Evolutionary conservation across 2,329 filamentous ascomycete genomes (phyloP).

Genomic region (Colletotrichum sp.): DNA sequence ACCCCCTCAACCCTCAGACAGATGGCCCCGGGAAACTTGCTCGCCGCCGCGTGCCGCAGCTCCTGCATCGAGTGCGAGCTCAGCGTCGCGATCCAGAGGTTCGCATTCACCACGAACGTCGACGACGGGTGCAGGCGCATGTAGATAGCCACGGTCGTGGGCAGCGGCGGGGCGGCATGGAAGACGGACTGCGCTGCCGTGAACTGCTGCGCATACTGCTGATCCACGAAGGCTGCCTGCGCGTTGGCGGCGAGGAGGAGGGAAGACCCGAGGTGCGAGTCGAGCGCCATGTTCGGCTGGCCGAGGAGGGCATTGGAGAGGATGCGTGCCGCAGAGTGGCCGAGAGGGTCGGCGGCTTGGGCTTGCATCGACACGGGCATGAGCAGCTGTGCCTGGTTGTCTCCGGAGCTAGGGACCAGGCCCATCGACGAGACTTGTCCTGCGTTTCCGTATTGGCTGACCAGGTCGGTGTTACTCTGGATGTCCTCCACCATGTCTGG

Average conservation of each 20-base stretch:
- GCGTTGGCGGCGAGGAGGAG: conserved; percentile 42
- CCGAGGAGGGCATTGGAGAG: conserved; percentile 8
- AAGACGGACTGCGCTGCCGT: conserved; percentile 27
- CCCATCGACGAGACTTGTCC: conserved; percentile 15
- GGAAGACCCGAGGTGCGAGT: conserved; percentile 41
- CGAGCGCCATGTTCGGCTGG: conserved; percentile 29
- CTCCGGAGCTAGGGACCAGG: conserved; percentile 1
- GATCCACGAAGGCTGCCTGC: conserved; percentile 38
- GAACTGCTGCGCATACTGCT: conserved; percentile 35
- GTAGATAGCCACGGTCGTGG: conserved; percentile 60
- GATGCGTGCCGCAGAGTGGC: conserved; percentile 5
- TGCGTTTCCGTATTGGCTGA: conserved; percentile 4
- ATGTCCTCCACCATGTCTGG: conserved; percentile 19
- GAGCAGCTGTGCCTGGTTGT: conserved; percentile 10
- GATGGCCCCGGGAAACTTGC: conserved; percentile 64
- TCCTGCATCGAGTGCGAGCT: conserved; percentile 62
- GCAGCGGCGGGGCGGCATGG: conserved; percentile 21
- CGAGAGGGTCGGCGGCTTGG: conserved; percentile 2
- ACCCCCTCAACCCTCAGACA: conserved; percentile 70
- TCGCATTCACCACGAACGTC: conserved; percentile 51
- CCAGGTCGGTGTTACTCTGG: neutral
- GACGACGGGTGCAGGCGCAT: conserved; percentile 73
- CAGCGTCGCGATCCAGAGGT: conserved; percentile 72
- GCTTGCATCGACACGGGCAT: conserved; percentile 15
- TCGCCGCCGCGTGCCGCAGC: conserved; percentile 63